phyloP scores from a whole-genome alignment of 352 stramenopile species.

The Blastocystis hominis region DNA sequence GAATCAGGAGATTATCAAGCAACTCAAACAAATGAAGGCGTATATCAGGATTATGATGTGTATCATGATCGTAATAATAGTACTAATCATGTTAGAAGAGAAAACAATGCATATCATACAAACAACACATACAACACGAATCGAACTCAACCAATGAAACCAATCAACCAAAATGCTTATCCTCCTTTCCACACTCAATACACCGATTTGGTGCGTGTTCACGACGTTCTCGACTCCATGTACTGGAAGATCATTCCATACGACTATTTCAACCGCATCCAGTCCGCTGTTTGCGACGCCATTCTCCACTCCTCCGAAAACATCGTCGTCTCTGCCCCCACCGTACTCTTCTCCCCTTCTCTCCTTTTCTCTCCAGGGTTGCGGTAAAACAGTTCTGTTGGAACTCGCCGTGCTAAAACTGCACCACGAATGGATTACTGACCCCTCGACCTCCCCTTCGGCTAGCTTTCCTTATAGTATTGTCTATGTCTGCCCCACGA shows the following conservation, averaged over 20 bases:
- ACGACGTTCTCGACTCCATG: not conserved
- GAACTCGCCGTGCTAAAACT: slow-evolving; percentile 9
- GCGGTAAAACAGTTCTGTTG: slow-evolving; percentile 16
- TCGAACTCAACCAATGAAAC: not conserved
- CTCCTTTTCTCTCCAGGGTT: not conserved
- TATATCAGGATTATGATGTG: too few species aligned
- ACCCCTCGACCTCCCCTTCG: not conserved
- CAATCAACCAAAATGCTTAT: not conserved
- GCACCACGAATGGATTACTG: not conserved
- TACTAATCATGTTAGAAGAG: too few species aligned
- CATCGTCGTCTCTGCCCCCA: slow-evolving; percentile 29
- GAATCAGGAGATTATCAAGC: not conserved
- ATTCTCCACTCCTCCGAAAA: not conserved
- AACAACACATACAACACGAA: not conserved
- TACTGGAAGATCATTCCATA: slow-evolving; percentile 27
- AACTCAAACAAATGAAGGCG: not conserved
- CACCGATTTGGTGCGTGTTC: not conserved
- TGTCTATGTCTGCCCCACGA: slow-evolving; percentile 19
- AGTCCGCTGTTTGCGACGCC: not conserved
- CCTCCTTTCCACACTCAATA: not conserved
- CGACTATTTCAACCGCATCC: slow-evolving; percentile 38
- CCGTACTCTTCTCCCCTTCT: not conserved
- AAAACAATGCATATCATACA: too few species aligned
- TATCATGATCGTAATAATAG: too few species aligned
- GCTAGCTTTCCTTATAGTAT: not conserved